A percentile compares a stretch with the other conserved stretches of the same genome.
Evolutionary conservation across 176 grass and related monocot genomes (phyloP).

Genomic region (Pharus latifolius): DNA sequence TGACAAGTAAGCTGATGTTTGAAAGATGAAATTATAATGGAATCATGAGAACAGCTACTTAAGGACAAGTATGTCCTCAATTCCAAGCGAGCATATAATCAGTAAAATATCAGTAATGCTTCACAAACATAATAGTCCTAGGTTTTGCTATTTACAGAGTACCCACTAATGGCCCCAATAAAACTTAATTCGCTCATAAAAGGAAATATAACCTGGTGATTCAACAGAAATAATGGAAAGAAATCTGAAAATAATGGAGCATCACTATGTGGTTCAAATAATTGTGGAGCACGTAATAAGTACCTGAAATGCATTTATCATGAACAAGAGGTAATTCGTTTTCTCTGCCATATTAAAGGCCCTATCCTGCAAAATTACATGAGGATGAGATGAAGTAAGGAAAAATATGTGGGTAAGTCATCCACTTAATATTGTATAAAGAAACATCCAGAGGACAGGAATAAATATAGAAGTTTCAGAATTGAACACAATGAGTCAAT

Average conservation of each 20-base stretch:
- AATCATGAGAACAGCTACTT: too few species aligned
- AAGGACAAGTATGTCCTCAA: too few species aligned
- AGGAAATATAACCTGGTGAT: background rate
- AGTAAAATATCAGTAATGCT: too few species aligned
- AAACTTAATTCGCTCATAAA: background rate
- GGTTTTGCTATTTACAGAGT: background rate
- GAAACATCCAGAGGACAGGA: background rate
- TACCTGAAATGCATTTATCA: slow-evolving; percentile 99
- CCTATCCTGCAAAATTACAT: slow-evolving; percentile 51
- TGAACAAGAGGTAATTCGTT: slow-evolving; percentile 91
- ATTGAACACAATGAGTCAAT: background rate
- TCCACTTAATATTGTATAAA: background rate
- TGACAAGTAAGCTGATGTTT: too few species aligned
- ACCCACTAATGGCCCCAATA: background rate
- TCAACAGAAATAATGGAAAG: background rate
- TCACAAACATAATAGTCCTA: slow-evolving; percentile 10
- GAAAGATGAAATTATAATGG: too few species aligned
- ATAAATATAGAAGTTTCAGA: background rate
- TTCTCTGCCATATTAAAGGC: slow-evolving; percentile 69
- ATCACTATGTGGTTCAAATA: slow-evolving; percentile 1
- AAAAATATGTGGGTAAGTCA: background rate
- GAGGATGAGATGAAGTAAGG: background rate
- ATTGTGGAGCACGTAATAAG: background rate
- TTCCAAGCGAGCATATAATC: too few species aligned
- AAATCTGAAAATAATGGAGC: background rate